These are phyloP conservation scores for Alternaria panax DNA, from an alignment of 2,329 filamentous ascomycete species.

Conservation along the genomic window DNA sequence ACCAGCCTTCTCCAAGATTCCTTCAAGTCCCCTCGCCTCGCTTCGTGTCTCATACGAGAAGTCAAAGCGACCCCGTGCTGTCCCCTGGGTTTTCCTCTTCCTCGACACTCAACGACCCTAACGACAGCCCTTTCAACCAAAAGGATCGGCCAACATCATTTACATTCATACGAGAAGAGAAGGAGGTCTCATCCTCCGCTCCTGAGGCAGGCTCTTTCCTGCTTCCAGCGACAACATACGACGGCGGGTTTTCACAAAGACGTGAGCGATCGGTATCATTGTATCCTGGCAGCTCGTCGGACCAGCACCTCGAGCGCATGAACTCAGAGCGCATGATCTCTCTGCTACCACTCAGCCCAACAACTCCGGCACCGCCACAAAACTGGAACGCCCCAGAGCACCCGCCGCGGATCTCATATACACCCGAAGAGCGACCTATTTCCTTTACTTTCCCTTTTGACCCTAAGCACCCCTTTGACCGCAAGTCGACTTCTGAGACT, in stretches of 20 bases:
- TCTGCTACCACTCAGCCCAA: constrained; percentile 12
- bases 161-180: constrained; percentile 20
- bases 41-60: constrained; percentile 26
- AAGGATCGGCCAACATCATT: constrained; percentile 20
- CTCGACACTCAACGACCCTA: constrained; percentile 23
- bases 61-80: constrained; percentile 31
- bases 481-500: constrained; percentile 14
- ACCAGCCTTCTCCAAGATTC: constrained; percentile 19
- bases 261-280: constrained; percentile 23
- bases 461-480: constrained; percentile 24
- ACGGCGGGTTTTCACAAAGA: constrained; percentile 18
- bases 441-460: constrained; percentile 26
- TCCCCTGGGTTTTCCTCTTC: constrained; percentile 32
- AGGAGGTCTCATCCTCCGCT: constrained; percentile 18
- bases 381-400: not conserved
- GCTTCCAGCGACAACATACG: constrained; percentile 34
- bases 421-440: constrained; percentile 22
- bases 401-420: constrained; percentile 20
- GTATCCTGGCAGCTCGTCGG: constrained; percentile 10
- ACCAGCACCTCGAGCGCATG: constrained; percentile 2
- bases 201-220: constrained; percentile 26
- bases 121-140: constrained; percentile 16
- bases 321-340: constrained; percentile 12
- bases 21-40: constrained; percentile 21
- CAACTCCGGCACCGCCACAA: constrained; percentile 2